Conservation (phyloP, 495 filamentous ascomycete genomes). For the Filosporella fistucella region DNA sequence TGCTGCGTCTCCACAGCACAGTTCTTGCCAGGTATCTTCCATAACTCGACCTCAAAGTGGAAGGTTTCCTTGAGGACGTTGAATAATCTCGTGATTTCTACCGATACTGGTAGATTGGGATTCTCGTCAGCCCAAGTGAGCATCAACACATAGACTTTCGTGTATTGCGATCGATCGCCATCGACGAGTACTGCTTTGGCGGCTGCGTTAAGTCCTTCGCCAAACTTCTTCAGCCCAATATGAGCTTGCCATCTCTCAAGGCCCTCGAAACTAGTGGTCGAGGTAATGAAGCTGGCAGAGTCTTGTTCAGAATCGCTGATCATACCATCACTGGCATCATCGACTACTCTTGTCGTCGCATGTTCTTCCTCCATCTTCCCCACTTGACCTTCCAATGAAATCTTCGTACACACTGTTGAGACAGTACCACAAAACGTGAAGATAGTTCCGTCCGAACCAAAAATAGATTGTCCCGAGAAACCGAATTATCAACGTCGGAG, state of each 20-base stretch:
- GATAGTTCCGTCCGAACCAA: not conserved
- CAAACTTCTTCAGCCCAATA: conserved; percentile 4
- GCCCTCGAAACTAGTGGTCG: not conserved
- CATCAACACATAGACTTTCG: conserved; percentile 8
- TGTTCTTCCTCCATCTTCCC: not conserved
- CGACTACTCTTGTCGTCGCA: not conserved
- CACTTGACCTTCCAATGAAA: no score
- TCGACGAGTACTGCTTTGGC: conserved; percentile 6
- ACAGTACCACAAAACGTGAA: not conserved
- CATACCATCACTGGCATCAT: not conserved
- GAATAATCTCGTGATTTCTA: not conserved
- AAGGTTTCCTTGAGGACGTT: conserved; percentile 7
- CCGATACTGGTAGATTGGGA: not conserved
- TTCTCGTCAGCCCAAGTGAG: conserved; percentile 3
- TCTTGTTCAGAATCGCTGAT: conserved; percentile 5
- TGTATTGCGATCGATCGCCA: not conserved
- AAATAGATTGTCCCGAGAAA: not conserved
- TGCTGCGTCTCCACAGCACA: not conserved
- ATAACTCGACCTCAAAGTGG: conserved; percentile 7
- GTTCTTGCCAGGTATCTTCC: conserved; percentile 2
- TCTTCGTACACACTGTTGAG: not conserved
- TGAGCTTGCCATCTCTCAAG: conserved; percentile 11
- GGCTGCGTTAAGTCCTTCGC: conserved; percentile 5
- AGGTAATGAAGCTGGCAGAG: not conserved
- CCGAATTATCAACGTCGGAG: not conserved